These are phyloP conservation scores for Sporothrix pallida DNA, from an alignment of 2,329 filamentous ascomycete genomes.

Conservation along the genomic window DNA sequence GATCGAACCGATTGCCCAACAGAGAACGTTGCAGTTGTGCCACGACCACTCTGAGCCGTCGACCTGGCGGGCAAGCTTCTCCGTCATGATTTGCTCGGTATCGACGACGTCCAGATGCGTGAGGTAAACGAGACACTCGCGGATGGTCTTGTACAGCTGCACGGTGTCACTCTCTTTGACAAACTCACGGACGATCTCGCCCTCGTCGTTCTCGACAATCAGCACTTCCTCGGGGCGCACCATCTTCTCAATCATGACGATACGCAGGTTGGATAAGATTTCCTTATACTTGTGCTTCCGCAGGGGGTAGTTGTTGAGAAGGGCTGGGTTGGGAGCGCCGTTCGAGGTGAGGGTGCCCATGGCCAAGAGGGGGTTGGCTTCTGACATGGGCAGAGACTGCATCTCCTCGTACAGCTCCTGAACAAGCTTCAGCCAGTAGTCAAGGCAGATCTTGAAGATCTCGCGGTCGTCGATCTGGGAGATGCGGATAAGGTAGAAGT, in stretches of 20 bases:
- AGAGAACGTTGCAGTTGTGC: slow-evolving; percentile 99
- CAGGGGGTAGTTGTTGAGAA: slow-evolving; percentile 89
- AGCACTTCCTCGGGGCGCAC: slow-evolving; percentile 96
- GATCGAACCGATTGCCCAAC: slow-evolving; percentile 99
- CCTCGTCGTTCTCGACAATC: slow-evolving; percentile 99
- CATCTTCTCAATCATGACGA: slow-evolving; percentile 99
- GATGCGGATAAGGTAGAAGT: slow-evolving; percentile 97
- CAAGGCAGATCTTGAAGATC: slow-evolving; percentile 98
- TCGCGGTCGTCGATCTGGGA: slow-evolving; percentile 98
- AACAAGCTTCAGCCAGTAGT: slow-evolving; percentile 99
- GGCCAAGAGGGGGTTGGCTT: slow-evolving; percentile 81
- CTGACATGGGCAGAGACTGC: slow-evolving; percentile 92
- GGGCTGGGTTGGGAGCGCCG: slow-evolving; percentile 80
- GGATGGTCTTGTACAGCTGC: slow-evolving; percentile 97
- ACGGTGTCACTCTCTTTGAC: slow-evolving; percentile 99
- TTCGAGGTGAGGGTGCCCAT: slow-evolving; percentile 78
- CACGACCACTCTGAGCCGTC: slow-evolving; percentile 98
- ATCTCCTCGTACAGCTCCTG: slow-evolving; percentile 99
- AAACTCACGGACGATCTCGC: slow-evolving; percentile 97
- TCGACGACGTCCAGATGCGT: slow-evolving; percentile 97
- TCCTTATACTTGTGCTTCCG: slow-evolving; percentile 98
- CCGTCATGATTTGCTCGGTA: slow-evolving; percentile 98
- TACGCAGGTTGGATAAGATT: slow-evolving; percentile 88
- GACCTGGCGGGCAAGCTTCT: slow-evolving; percentile 93
- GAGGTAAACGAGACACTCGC: slow-evolving; percentile 95